Evolutionary conservation across 1,284 basidiomycete genomes (phyloP).

Genomic region (Sutorius eximius): DNA sequence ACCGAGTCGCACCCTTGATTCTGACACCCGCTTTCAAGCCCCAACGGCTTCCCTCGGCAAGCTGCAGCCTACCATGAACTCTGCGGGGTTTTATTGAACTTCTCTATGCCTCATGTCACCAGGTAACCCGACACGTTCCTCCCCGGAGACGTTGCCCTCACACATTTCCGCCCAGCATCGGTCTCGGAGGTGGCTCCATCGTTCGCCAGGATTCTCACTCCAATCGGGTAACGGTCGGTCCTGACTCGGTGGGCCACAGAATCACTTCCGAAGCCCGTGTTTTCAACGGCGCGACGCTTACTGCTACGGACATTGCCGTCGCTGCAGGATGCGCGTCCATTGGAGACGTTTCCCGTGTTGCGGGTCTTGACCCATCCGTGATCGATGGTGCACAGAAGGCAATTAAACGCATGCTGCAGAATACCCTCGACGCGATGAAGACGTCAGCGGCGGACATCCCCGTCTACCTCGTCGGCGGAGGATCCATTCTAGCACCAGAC

Average conservation of each 20-base stretch:
- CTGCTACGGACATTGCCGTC: conserved; percentile 57
- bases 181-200: conserved; percentile 56
- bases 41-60: conserved; percentile 48
- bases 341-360: conserved; percentile 40
- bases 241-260: conserved; percentile 58
- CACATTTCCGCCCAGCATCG: conserved; percentile 37
- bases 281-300: conserved; percentile 53
- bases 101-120: conserved; percentile 42
- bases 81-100: conserved; percentile 35
- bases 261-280: conserved; percentile 48
- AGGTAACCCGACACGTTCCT: conserved; percentile 29
- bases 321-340: conserved; percentile 43
- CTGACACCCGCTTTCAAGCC: conserved; percentile 24
- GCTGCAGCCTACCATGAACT: conserved; percentile 48
- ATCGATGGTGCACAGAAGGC: conserved; percentile 38
- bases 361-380: conserved; percentile 27
- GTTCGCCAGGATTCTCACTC: conserved; percentile 38
- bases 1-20: background rate
- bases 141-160: background rate
- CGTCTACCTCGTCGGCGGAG: conserved; percentile 56
- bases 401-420: conserved; percentile 52
- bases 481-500: conserved; percentile 50
- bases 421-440: conserved; percentile 54
- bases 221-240: conserved; percentile 48
- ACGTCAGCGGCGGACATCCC: conserved; percentile 49